Evolutionary conservation across 345 rosid genomes (phyloP).

Genomic region (Barbarea vulgaris): DNA sequence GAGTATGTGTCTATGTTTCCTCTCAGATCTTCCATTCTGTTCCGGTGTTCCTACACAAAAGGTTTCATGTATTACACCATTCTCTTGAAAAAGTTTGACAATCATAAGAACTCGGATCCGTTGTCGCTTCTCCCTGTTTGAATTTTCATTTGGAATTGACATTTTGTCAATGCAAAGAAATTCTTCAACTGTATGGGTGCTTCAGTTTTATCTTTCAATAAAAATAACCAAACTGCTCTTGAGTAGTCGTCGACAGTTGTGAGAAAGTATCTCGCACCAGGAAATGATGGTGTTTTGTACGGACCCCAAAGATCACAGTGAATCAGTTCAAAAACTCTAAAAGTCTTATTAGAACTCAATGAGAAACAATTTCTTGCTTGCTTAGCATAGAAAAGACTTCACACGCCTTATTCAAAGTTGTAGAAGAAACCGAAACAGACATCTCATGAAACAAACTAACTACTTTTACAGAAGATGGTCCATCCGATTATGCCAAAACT

Average conservation of each 20-base stretch:
- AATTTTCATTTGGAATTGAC: background rate
- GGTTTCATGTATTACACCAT: background rate
- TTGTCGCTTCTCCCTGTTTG: background rate
- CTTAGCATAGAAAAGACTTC: background rate
- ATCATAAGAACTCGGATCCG: background rate
- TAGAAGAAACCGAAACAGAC: background rate
- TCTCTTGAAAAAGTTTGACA: no score
- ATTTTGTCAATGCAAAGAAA: background rate
- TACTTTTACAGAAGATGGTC: no score
- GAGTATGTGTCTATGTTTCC: background rate
- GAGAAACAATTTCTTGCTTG: background rate
- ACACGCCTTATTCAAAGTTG: background rate
- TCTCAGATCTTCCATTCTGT: background rate
- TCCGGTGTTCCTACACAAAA: background rate
- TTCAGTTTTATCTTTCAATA: background rate
- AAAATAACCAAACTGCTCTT: background rate
- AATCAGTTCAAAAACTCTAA: background rate
- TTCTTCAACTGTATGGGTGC: background rate
- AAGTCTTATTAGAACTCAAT: background rate
- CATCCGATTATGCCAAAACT: no score
- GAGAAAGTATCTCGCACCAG: background rate
- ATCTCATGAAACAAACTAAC: no score
- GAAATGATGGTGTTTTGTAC: accelerated
- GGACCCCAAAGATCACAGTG: background rate
- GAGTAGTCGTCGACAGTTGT: background rate